Base-by-base conservation (phyloP, 345 rosid species). In the Viola odorata region DNA sequence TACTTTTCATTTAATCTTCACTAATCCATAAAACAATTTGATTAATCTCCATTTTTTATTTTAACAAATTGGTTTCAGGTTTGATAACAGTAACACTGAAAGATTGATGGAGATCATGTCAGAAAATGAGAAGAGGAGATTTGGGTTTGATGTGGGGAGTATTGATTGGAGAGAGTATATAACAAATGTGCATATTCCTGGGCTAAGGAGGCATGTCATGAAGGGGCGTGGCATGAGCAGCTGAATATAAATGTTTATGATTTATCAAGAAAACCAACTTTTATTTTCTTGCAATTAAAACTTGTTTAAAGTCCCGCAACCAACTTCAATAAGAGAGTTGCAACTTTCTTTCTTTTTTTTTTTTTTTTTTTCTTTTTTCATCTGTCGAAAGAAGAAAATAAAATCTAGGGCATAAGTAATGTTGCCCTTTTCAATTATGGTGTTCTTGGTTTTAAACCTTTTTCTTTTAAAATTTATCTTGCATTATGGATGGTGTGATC, bases 1-100 rank as follows among this genome's bases (percentile, higher is more conserved):
- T 63, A 11, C 16, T 0, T 53, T 15, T 11, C 36, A 36, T 12
- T 0, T 5, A 8, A 5, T 32, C 7, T 11, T 4, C 4, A 17
- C 13, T 6, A 14, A 41, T 16, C 6, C 8, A 17, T 8, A 5
- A 12, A 36, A 4, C 32, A 23, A 23, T 23, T 23, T 23, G 32
- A 23, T 23, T 2, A 23, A 23, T 1, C 32, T 23, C 32, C 32
- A 2, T 23, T 23, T 7, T 9, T 10, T 11, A 41, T 32, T 55
- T 12, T 16, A 7, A 23, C 6, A 58, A 42, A 13, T n/a, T 15
- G 39, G n/a, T 45, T 40, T 59, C 84, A 86, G 89, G 77, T 92
- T 87, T 65, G 98, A 92, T 58, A 92, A 80, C 69, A 85, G 91
- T 85, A 92, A 89, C 42, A 87, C 89, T 1, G 63, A 80, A 57